Evolutionary conservation across 2,329 filamentous ascomycete genomes (phyloP).

Genomic region (Colletotrichum eleusines): DNA sequence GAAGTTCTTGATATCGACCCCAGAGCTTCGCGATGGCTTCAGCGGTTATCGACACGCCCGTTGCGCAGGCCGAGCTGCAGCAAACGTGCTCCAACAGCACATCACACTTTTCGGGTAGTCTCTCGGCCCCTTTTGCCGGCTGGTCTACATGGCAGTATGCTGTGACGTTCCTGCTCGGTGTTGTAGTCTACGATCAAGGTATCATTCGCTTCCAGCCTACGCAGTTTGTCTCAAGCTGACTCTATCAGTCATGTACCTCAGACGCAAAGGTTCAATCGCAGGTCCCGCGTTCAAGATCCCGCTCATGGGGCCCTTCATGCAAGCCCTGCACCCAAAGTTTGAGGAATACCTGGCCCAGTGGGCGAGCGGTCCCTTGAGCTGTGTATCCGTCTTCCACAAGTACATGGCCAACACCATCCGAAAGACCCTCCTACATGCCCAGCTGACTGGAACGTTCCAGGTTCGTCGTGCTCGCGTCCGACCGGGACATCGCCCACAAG

Average conservation of each 20-base stretch:
- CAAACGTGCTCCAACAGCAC: slow-evolving; percentile 27
- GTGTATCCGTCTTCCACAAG: slow-evolving; percentile 89
- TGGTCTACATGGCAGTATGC: slow-evolving; percentile 49
- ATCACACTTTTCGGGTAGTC: neutral
- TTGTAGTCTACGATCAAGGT: slow-evolving; percentile 56
- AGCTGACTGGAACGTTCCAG: slow-evolving; percentile 53
- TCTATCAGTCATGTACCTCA: slow-evolving; percentile 68
- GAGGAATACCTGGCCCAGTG: slow-evolving; percentile 80
- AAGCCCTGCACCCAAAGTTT: slow-evolving; percentile 81
- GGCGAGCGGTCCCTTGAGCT: slow-evolving; percentile 82
- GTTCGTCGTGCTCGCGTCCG: slow-evolving; percentile 83
- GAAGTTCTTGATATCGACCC: no score
- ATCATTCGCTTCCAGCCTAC: neutral
- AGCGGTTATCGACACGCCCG: neutral
- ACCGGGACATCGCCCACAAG: slow-evolving; percentile 82
- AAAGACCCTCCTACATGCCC: neutral
- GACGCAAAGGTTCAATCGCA: slow-evolving; percentile 71
- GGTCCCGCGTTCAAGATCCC: slow-evolving; percentile 74
- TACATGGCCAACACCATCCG: slow-evolving; percentile 51
- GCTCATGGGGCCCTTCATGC: slow-evolving; percentile 80
- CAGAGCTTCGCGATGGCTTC: neutral
- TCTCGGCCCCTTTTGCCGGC: slow-evolving; percentile 20
- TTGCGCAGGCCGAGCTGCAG: slow-evolving; percentile 5
- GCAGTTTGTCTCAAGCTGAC: neutral
- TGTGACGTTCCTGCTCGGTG: slow-evolving; percentile 49